Percentiles rank a stretch among this genome's conserved stretches.
Conservation (phyloP, 768 basidiomycete genomes). For the Tremella fuciformis region DNA sequence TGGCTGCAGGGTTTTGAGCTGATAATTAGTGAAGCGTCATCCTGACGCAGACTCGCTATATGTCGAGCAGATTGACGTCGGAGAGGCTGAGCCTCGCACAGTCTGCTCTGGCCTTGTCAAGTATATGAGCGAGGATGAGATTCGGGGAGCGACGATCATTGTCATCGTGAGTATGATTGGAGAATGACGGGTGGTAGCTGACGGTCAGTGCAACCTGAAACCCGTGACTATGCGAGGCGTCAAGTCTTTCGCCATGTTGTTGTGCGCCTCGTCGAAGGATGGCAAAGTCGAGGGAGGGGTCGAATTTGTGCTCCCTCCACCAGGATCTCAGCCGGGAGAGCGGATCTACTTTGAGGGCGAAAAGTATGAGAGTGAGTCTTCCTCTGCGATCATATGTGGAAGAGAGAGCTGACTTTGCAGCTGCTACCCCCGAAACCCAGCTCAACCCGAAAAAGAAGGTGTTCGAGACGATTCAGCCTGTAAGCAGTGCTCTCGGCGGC, state of each 20-base stretch:
- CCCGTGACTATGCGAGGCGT: slow-evolving; percentile 95
- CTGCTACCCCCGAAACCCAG: slow-evolving; percentile 64
- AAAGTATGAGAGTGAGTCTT: slow-evolving; percentile 69
- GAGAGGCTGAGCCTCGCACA: slow-evolving; percentile 87
- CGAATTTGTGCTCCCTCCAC: slow-evolving; percentile 85
- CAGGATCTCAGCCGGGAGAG: slow-evolving; percentile 82
- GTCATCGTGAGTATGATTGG: slow-evolving; percentile 62
- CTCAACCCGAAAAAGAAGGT: slow-evolving; percentile 99
- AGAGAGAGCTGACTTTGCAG: slow-evolving; percentile 52
- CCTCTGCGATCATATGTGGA: not conserved
- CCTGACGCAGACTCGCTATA: slow-evolving; percentile 98
- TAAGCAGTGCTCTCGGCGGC: slow-evolving; percentile 39
- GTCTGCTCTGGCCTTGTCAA: slow-evolving; percentile 96
- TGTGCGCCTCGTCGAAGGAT: slow-evolving; percentile 71
- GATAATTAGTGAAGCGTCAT: slow-evolving; percentile 74
- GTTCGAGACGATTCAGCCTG: slow-evolving; percentile 93
- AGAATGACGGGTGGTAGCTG: not conserved
- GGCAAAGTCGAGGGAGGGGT: slow-evolving; percentile 81
- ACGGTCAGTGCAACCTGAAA: slow-evolving; percentile 63
- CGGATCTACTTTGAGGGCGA: slow-evolving; percentile 91
- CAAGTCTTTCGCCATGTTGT: slow-evolving; percentile 97
- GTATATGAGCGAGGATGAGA: slow-evolving; percentile 91
- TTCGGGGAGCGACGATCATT: slow-evolving; percentile 77
- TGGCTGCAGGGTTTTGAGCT: not conserved
- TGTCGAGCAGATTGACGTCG: slow-evolving; percentile 95